phyloP scores from a whole-genome alignment of 2,329 filamentous ascomycete species.

The Graphilbum fragrans region DNA sequence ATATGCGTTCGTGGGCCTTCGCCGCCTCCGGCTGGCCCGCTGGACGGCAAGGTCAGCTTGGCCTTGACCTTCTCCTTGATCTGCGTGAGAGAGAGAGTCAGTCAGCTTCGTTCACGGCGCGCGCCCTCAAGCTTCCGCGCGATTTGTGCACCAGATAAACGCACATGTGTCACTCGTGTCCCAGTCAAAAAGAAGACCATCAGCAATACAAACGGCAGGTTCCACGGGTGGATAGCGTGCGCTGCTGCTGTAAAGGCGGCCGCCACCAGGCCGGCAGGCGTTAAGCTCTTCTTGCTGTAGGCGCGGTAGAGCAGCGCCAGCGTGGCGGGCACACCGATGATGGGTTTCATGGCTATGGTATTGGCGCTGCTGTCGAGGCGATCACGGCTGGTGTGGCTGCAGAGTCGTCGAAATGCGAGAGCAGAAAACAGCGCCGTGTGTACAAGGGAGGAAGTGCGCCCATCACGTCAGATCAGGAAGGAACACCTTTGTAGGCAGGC shows the following conservation, averaged over 20 bases:
- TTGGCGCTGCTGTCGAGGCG: too few relatives aligned
- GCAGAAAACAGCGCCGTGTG: neutral
- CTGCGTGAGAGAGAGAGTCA: constrained; percentile 24
- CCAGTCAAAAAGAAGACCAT: constrained; percentile 79
- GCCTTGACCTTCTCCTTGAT: constrained; percentile 83
- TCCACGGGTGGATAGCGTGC: constrained; percentile 89
- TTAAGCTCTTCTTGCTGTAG: constrained; percentile 64
- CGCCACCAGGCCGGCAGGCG: constrained; percentile 58
- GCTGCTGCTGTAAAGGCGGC: constrained; percentile 63
- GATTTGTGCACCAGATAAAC: too few relatives aligned
- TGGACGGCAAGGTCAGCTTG: constrained; percentile 64
- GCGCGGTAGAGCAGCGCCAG: constrained; percentile 53
- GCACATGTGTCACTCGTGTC: constrained; percentile 52
- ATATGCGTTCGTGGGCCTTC: constrained; percentile 75
- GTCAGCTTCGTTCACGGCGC: neutral
- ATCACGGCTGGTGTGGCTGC: neutral
- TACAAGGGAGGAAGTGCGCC: too few relatives aligned
- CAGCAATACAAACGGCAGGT: constrained; percentile 75
- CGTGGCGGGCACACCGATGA: constrained; percentile 46
- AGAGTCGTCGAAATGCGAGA: neutral
- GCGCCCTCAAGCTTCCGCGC: too few relatives aligned
- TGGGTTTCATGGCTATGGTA: constrained; percentile 36
- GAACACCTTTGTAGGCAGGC: too few relatives aligned
- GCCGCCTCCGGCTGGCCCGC: constrained; percentile 54
- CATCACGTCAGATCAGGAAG: too few relatives aligned